Evolutionary conservation across 306 rosid species (phyloP), one percentile per base, ranked within the genome.

Genomic region (Nissolia schottii): DNA sequence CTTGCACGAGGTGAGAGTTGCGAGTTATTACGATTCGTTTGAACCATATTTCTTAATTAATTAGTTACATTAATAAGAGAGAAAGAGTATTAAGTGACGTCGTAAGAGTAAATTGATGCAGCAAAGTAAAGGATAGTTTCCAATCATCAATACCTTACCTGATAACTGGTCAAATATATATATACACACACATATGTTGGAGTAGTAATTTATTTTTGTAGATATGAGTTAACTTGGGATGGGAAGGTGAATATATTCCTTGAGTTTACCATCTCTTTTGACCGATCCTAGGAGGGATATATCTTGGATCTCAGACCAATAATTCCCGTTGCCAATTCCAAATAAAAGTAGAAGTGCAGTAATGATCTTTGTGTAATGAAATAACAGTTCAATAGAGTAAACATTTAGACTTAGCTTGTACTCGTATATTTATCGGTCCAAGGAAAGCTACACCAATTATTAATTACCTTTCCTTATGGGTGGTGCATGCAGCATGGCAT

Each of bases 281-380:
- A 83, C 76, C 77, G 85, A 87, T 83, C 85, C 88, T 59, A 75
- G 78, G 81, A 20, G 50, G 46, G n/a, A n/a, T n/a, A n/a, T n/a
- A 40, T 46, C 77, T 56, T 67, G 45, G 67, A 75, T 60, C 79
- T 59, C 34, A 67, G 41, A 32, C 58, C 75, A 64, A 74, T 60
- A 32, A 69, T 68, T 56, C 48, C 31, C 24, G 48, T 31, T 71
- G 71, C 5, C 49, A 14, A 81, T 50, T 50, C 75, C 70, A 34
- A 73, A 34, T 60, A 31, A 32, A 27, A 29, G 32, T 31, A 22
- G 51, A 53, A 11, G 9, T 59, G 34, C 22, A 64, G 64, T 48
- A 49, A 38, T 64, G 66, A 19, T 18, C 34, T 27, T 66, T 65
- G 34, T 35, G 9, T 28, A 14, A 45, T 8, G n/a, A 58, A 58